Conservation (phyloP, 2,329 filamentous ascomycete genomes). For the Byssoonygena ceratinophila region DNA sequence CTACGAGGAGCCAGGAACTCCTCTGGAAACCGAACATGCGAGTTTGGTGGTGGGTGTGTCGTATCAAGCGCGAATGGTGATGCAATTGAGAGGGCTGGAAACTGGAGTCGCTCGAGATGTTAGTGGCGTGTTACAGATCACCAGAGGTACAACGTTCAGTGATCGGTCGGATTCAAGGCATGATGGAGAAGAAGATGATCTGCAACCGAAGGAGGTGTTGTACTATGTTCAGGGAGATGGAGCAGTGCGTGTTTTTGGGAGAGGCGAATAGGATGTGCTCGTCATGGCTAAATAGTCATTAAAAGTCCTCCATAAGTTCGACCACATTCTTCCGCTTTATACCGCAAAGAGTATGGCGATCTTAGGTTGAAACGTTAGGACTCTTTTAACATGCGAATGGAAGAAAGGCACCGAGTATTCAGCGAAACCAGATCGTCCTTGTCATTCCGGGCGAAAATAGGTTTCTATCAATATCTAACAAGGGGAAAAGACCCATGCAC, state of each 20-base stretch:
- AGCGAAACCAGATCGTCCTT: slow-evolving; percentile 8
- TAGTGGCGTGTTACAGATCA: slow-evolving; percentile 73
- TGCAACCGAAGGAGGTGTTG: slow-evolving; percentile 58
- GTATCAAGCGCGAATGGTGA: slow-evolving; percentile 61
- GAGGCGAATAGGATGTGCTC: slow-evolving; percentile 48
- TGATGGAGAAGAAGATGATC: slow-evolving; percentile 17
- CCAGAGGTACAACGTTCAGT: slow-evolving; percentile 43
- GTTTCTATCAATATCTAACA: slow-evolving; percentile 9
- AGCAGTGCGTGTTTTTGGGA: slow-evolving; percentile 69
- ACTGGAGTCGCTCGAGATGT: slow-evolving; percentile 85
- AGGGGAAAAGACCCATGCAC: slow-evolving; percentile 10
- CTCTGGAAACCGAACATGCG: slow-evolving; percentile 59
- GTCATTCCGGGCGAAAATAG: slow-evolving; percentile 9
- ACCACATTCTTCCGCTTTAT: too few relatives aligned
- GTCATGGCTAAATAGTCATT: not conserved
- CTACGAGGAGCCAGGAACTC: slow-evolving; percentile 43
- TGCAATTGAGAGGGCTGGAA: slow-evolving; percentile 66
- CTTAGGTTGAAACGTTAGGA: too few relatives aligned
- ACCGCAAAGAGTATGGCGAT: too few relatives aligned
- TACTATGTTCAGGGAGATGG: slow-evolving; percentile 75
- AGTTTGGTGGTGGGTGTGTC: slow-evolving; percentile 60
- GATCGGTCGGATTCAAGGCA: slow-evolving; percentile 22
- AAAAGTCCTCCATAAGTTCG: not conserved
- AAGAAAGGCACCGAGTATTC: not conserved
- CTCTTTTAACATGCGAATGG: not conserved